Percentiles rank a stretch among this genome's conserved stretches.
Evolutionary conservation across 2,329 filamentous ascomycete species (phyloP).

Genomic region (Fusarium xylarioides): DNA sequence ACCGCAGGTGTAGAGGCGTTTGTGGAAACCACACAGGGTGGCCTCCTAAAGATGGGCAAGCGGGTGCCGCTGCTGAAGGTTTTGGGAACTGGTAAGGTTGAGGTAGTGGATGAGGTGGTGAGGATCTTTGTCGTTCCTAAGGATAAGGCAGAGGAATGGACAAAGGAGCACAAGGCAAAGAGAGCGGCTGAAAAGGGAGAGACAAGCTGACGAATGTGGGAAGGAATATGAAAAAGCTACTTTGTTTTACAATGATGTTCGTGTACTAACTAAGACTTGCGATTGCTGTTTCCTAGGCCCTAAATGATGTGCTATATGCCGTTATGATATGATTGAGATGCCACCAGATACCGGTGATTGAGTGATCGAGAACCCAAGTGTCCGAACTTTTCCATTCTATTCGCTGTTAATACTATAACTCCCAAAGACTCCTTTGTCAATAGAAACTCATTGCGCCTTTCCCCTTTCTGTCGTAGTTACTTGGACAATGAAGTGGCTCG

Average conservation of each 20-base stretch:
- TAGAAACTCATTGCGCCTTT: background rate
- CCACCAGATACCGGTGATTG: background rate
- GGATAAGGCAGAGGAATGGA: constrained; percentile 75
- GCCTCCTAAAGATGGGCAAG: constrained; percentile 89
- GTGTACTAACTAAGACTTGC: constrained; percentile 13
- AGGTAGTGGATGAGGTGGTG: constrained; percentile 87
- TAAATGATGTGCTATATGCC: constrained; percentile 6
- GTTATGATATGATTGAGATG: background rate
- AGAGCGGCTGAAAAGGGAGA: constrained; percentile 61
- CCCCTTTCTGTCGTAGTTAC: background rate
- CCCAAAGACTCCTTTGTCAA: constrained; percentile 5
- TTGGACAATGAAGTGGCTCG: constrained; percentile 28
- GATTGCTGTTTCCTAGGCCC: constrained; percentile 2
- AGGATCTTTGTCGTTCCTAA: constrained; percentile 84
- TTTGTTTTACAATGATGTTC: background rate
- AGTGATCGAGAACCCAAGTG: constrained; percentile 2
- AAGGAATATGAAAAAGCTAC: constrained; percentile 3
- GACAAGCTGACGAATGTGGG: constrained; percentile 5
- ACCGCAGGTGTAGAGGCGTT: constrained; percentile 80
- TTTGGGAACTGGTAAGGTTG: constrained; percentile 78
- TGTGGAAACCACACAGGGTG: constrained; percentile 82
- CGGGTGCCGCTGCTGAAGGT: constrained; percentile 81
- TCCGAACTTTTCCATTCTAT: constrained; percentile 31
- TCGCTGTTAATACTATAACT: constrained; percentile 28
- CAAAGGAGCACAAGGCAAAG: constrained; percentile 83